Base-by-base conservation (phyloP, 306 rosid genomes). In the Mucuna pruriens region DNA sequence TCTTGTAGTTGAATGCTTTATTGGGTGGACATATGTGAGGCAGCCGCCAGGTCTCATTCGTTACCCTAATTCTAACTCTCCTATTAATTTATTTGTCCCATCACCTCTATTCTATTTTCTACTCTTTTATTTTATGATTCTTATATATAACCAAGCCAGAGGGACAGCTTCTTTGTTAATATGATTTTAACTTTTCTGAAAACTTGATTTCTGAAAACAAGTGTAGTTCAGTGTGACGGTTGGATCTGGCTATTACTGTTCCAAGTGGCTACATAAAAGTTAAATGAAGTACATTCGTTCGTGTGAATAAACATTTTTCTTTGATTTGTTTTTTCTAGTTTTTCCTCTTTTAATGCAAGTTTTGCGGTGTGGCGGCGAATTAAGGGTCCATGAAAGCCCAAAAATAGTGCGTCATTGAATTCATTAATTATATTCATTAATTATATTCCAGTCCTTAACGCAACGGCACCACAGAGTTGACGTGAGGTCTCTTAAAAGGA, bases 391-490 rank as follows among this genome's bases (percentile, higher is more conserved):
- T 0, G 13, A 29, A 15, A 26, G 46, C 17, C 13, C 61, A 48
- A 33, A 33, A 8, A 22, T 7, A 60, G 25, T 11, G 55, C n/a
- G 45, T 44, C 17, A 48, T 48, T 48, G 1, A 48, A 19, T 31
- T 64, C 74, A 65, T 51, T n/a, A n/a, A n/a, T n/a, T n/a, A n/a
- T n/a, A n/a, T n/a, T n/a, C n/a, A n/a, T n/a, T n/a, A n/a, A n/a
- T n/a, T 45, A 34, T 58, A 58, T 23, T 79, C 16, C 11, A 55
- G 4, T 52, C 29, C 20, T 55, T 9, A 76, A 82, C 85, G 44
- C 65, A 44, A 75, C 29, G 65, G 74, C 85, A 74, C 85, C 85
- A 7, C 80, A 9, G 19, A 36, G 49, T 63, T 38, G 61, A n/a
- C 61, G 63, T 58, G 42, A 62, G 2, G 2, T 23, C 17, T 49